These are phyloP conservation scores for Claviceps purpurea DNA, from an alignment of 2,329 filamentous ascomycete species.

Conservation along the genomic window DNA sequence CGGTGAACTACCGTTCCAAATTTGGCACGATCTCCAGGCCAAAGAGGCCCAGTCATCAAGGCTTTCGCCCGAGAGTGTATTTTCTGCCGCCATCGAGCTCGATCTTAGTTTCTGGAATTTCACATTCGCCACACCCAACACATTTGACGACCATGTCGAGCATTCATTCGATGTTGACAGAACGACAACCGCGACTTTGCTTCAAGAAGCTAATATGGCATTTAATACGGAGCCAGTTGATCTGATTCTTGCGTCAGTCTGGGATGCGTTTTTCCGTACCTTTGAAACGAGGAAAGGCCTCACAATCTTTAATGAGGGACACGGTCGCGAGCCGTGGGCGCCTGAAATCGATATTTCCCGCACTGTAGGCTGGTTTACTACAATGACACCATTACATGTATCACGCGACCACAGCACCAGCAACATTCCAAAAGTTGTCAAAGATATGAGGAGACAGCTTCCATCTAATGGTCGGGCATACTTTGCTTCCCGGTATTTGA, in stretches of 20 bases:
- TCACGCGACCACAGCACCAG: background rate
- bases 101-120: slow-evolving; percentile 2
- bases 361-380: slow-evolving; percentile 27
- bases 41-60: background rate
- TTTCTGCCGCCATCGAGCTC: background rate
- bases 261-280: slow-evolving; percentile 14
- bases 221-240: slow-evolving; percentile 19
- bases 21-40: slow-evolving; percentile 16
- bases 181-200: background rate
- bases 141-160: slow-evolving; percentile 1
- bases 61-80: background rate
- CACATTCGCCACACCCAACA: background rate
- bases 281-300: slow-evolving; percentile 17
- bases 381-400: slow-evolving; percentile 10
- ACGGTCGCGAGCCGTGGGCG: slow-evolving; percentile 19
- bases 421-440: background rate
- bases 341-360: slow-evolving; percentile 15
- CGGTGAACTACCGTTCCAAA: slow-evolving; percentile 20
- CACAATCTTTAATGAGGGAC: slow-evolving; percentile 13
- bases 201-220: slow-evolving; percentile 1
- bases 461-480: slow-evolving; percentile 3
- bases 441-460: background rate
- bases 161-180: slow-evolving; percentile 1
- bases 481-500: slow-evolving; percentile 2
- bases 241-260: slow-evolving; percentile 17